Evolutionary conservation across 352 stramenopile genomes (phyloP), one percentile per base, ranked within the genome.

Genomic region (Pythium rishiriense): DNA sequence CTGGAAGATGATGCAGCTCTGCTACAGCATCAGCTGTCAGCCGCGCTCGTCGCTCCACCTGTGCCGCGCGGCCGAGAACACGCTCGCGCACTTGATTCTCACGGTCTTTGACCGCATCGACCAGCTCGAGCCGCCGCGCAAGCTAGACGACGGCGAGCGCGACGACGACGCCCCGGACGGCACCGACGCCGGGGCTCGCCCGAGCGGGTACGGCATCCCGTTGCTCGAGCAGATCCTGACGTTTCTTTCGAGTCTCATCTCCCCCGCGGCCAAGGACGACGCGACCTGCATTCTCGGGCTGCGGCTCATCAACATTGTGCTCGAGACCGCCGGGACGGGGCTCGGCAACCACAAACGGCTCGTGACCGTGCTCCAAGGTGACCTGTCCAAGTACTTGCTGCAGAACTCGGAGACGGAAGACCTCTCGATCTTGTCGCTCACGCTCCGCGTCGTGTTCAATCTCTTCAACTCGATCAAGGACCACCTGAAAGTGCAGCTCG

Each of bases 391-490:
- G 68, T 97, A 97, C 69, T 71, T 99, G 50, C 80, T 99, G 57
- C 90, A 98, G 59, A 97, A 98, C 66, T 98, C 89, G 26, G 91
- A 98, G 76, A 98, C 95, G 9, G 86, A 97, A 14, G 97, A 99
- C 69, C 83, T 99, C 17, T 76, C 78, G 24, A 97, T 99, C 62
- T 62, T 92, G 14, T 92, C 82, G 33, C 73, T 93, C 17, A 98
- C 94, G 39, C 80, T 99, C 37, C 87, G 98, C 33, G 97, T 99
- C 12, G 97, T 99, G 60, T 99, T 99, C 64, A 99, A 99, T 72
- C 81, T 99, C 14, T 99, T 99, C 78, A 98, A 99, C 69, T 98
- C 91, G 51, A 99, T 99, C 75, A 99, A 99, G 68, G 94, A 99
- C 69, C 94, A 99, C 63, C 70, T 99, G 8, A 99, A 99, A 59